Conservation (phyloP, 2,329 filamentous ascomycete species). For the Aspergillus fructus region DNA sequence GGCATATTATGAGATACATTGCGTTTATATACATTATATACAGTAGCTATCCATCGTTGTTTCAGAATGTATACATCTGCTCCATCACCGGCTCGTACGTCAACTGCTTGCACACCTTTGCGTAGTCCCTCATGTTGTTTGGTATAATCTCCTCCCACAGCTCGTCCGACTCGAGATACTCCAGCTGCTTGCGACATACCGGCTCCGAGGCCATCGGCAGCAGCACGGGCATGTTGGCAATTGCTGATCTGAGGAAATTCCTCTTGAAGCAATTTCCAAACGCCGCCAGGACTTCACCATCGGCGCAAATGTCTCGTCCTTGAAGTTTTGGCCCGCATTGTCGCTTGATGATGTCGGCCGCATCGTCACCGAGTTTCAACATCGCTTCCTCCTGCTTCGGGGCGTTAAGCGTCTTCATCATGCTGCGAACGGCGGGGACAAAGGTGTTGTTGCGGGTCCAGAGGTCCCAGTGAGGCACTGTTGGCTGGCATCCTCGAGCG, state of each 20-base stretch:
- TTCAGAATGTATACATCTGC: slow-evolving; percentile 15
- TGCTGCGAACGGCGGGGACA: slow-evolving; percentile 34
- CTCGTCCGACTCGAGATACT: slow-evolving; percentile 30
- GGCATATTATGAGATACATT: not conserved
- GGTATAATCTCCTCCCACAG: slow-evolving; percentile 36
- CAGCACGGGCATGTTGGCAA: slow-evolving; percentile 29
- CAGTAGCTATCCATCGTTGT: not conserved
- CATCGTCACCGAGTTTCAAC: slow-evolving; percentile 35
- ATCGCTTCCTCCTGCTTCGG: slow-evolving; percentile 31
- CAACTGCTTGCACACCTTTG: slow-evolving; percentile 29
- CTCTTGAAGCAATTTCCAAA: slow-evolving; percentile 37
- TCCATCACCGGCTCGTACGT: slow-evolving; percentile 14
- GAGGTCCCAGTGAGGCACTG: slow-evolving; percentile 36
- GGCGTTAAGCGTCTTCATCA: slow-evolving; percentile 31
- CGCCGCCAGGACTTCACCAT: slow-evolving; percentile 29
- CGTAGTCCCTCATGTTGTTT: slow-evolving; percentile 36
- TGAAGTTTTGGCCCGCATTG: slow-evolving; percentile 30
- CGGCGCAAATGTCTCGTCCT: slow-evolving; percentile 34
- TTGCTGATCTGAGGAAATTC: slow-evolving; percentile 31
- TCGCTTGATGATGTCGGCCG: slow-evolving; percentile 33
- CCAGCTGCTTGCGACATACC: slow-evolving; percentile 30
- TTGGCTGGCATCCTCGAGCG: slow-evolving; percentile 33
- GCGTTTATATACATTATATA: not conserved
- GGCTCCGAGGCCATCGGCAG: slow-evolving; percentile 33
- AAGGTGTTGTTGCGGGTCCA: slow-evolving; percentile 39